These are phyloP conservation scores for Nemania diffusa DNA, from an alignment of 2,329 filamentous ascomycete species.

Conservation along the genomic window DNA sequence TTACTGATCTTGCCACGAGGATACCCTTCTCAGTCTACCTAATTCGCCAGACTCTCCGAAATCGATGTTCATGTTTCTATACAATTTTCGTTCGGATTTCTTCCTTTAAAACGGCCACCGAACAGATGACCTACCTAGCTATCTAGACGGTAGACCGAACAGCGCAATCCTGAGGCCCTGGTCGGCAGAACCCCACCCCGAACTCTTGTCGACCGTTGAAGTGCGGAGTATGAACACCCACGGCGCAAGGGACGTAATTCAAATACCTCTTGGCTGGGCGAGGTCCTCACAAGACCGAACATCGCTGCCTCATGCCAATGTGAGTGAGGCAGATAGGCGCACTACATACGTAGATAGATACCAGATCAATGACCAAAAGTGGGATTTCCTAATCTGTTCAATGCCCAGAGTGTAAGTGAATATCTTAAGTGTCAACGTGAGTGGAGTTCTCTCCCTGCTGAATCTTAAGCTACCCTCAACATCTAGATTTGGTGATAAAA, in stretches of 20 bases:
- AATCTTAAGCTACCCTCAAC: background rate
- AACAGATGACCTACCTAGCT: background rate
- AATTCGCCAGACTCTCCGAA: background rate
- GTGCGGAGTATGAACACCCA: background rate
- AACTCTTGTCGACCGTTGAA: slow-evolving; percentile 17
- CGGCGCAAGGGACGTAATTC: slow-evolving; percentile 19
- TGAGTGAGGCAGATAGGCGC: background rate
- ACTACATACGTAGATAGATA: too few relatives aligned
- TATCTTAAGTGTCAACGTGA: background rate
- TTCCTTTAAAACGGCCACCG: too few relatives aligned
- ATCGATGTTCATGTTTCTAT: background rate
- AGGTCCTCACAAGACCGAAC: background rate
- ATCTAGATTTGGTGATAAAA: background rate
- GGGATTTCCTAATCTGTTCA: background rate
- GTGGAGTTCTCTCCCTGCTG: background rate
- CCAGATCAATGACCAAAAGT: background rate
- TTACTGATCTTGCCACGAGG: background rate
- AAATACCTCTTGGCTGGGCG: slow-evolving; percentile 25
- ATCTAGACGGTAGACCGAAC: background rate
- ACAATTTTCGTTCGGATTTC: background rate
- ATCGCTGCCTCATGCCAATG: background rate
- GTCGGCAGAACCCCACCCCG: slow-evolving; percentile 18
- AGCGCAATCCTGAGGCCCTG: background rate
- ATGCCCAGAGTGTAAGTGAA: background rate
- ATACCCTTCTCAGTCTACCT: background rate